Evolutionary conservation across 2,329 filamentous ascomycete genomes (phyloP).

Genomic region (Claviceps quebecensis): DNA sequence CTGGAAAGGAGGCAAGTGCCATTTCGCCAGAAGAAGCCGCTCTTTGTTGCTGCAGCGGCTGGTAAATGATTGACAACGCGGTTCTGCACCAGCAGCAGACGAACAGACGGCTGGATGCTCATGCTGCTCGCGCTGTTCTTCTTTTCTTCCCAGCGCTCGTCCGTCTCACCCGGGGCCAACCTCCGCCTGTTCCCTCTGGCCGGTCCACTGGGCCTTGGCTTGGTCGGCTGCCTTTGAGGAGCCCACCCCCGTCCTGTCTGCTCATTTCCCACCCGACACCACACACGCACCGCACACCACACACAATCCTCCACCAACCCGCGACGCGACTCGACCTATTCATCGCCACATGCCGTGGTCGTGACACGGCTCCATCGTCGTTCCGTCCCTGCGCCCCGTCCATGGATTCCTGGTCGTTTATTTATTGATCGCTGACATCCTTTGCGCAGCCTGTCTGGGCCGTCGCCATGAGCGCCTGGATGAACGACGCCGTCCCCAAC

Average conservation of each 20-base stretch:
- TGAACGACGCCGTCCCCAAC: constrained; percentile 56
- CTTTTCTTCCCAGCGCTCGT: background rate
- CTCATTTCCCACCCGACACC: constrained; percentile 19
- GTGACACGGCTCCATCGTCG: constrained; percentile 34
- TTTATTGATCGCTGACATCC: constrained; percentile 31
- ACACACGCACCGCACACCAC: constrained; percentile 12
- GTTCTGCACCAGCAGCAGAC: background rate
- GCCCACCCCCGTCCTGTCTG: constrained; percentile 5
- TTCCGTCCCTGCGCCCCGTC: constrained; percentile 22
- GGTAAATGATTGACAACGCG: background rate
- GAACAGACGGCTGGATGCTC: background rate
- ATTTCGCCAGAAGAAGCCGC: background rate
- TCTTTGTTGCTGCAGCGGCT: background rate
- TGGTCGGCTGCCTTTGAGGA: background rate
- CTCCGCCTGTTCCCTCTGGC: constrained; percentile 1
- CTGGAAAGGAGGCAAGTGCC: background rate
- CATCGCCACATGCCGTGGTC: constrained; percentile 25
- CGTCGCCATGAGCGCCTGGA: constrained; percentile 57
- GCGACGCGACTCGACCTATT: constrained; percentile 26
- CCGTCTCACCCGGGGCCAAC: background rate
- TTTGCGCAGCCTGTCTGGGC: constrained; percentile 28
- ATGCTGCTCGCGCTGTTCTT: background rate
- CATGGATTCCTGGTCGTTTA: constrained; percentile 26
- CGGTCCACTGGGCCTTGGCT: background rate
- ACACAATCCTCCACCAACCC: constrained; percentile 24